Evolutionary conservation across 768 basidiomycete species (phyloP).

Genomic region (Serendipita sp.): DNA sequence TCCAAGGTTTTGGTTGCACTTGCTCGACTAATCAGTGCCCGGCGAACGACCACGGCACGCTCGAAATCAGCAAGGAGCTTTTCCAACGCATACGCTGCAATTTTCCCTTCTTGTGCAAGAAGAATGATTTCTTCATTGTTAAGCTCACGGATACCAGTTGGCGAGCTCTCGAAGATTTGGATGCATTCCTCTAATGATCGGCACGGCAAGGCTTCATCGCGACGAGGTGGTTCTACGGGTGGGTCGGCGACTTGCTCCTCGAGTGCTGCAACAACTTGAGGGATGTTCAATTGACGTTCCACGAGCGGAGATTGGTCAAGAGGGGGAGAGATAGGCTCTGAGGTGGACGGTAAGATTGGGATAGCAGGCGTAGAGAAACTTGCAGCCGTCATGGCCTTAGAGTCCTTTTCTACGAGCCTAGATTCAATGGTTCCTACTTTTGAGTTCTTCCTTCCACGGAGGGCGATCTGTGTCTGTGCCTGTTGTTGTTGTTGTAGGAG

Average conservation of each 20-base stretch:
- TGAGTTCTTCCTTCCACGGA: background rate
- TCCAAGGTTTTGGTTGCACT: conserved; percentile 76
- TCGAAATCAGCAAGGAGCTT: conserved; percentile 83
- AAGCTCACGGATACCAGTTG: conserved; percentile 45
- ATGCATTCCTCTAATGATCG: conserved; percentile 64
- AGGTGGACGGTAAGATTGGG: background rate
- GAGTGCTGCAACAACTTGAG: background rate
- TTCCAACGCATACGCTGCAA: conserved; percentile 88
- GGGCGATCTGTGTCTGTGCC: background rate
- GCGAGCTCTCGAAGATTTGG: conserved; percentile 60
- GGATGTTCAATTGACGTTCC: background rate
- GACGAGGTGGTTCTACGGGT: background rate
- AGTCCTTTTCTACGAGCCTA: background rate
- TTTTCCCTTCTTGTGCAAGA: conserved; percentile 79
- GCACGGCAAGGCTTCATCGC: background rate
- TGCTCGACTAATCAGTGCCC: conserved; percentile 81
- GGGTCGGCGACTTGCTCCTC: background rate
- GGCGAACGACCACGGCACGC: conserved; percentile 69
- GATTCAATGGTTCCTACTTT: background rate
- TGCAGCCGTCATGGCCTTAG: background rate
- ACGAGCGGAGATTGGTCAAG: background rate
- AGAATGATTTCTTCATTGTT: conserved; percentile 87
- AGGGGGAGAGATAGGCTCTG: background rate
- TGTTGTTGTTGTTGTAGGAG: background rate
- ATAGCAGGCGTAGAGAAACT: background rate